Evolutionary conservation across 2,329 filamentous ascomycete genomes (phyloP).

Genomic region (Tricladium varicosporioides): DNA sequence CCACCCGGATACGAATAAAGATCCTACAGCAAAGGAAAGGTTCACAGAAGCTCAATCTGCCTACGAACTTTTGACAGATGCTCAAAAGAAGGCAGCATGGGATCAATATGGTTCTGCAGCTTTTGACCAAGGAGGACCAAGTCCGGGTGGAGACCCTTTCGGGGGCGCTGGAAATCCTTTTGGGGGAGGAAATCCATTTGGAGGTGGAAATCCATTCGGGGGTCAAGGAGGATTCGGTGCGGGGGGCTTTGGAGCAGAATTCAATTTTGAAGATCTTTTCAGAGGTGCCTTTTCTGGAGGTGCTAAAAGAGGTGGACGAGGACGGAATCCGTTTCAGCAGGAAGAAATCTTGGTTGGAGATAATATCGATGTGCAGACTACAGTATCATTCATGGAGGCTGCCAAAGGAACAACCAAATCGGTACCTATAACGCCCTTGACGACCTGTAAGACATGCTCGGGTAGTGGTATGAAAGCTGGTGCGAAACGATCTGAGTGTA

Average conservation of each 20-base stretch:
- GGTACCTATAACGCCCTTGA: constrained; percentile 80
- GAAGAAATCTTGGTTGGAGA: constrained; percentile 86
- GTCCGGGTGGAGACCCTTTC: constrained; percentile 59
- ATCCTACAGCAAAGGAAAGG: constrained; percentile 86
- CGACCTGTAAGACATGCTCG: constrained; percentile 76
- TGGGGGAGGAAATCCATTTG: constrained; percentile 56
- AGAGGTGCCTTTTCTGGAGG: constrained; percentile 69
- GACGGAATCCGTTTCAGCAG: constrained; percentile 64
- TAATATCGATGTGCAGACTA: constrained; percentile 91
- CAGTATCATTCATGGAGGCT: constrained; percentile 92
- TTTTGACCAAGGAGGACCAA: constrained; percentile 70
- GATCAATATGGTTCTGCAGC: constrained; percentile 87
- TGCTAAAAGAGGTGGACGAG: constrained; percentile 44
- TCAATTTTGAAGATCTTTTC: constrained; percentile 97
- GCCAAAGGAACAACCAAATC: constrained; percentile 88
- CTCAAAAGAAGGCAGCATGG: constrained; percentile 88
- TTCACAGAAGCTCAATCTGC: constrained; percentile 91
- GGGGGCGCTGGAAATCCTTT: constrained; percentile 65
- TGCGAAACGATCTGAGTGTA: constrained; percentile 69
- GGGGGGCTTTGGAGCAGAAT: constrained; percentile 69
- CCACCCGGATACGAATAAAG: constrained; percentile 98
- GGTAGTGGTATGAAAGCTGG: constrained; percentile 85
- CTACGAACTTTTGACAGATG: constrained; percentile 90
- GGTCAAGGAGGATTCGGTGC: constrained; percentile 43
- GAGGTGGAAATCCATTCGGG: constrained; percentile 39